Evolutionary conservation across 2,329 filamentous ascomycete species (phyloP), one percentile per base, ranked within the genome.

Genomic region (Amphichorda felina): DNA sequence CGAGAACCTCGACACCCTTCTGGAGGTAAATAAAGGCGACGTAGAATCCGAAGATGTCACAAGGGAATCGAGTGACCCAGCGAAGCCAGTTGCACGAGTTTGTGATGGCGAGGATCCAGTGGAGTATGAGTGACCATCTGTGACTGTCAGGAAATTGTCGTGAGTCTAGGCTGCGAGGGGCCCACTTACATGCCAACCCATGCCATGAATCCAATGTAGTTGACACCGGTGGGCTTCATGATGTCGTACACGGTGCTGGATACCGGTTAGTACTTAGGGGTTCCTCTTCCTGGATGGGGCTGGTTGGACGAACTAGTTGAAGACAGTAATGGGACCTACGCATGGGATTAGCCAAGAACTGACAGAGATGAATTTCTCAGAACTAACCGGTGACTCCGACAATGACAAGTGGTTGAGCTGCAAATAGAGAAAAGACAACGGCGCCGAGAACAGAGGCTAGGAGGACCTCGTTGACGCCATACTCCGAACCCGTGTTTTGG

Each of bases 41-140:
- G 53, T 94, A 94, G 61, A 94, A 93, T 34, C 86, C 87, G 45
- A 94, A 94, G 49, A 89, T 91, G 55, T 94, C 87, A 59, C 87
- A 94, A 17, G 85, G 86, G 53, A 94, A 94, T 11, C 85, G 73
- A 1, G 87, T 94, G 16, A 94, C 86, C 56, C 88, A 94, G 50
- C 77, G 79, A n/a, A 94, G 66, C 49, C 72, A 82, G 57, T 94
- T 91, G 64, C 87, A 94, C 2, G 84, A 78, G 54, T 94, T 94
- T 9, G 82, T 84, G 38, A 85, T 65, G 33, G 86, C 86, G 15
- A 93, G 70, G 29, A 86, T 63, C 81, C 82, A 88, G 59, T 94
- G 86, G 59, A 94, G 79, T 17, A 88, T 64, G 15, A 93, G 61
- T 1, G 85, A 80, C 86, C 86, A 94, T 43, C 77, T 82, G 37